Evolutionary conservation across 2,329 filamentous ascomycete species (phyloP).

Genomic region (Fusarium compactum): DNA sequence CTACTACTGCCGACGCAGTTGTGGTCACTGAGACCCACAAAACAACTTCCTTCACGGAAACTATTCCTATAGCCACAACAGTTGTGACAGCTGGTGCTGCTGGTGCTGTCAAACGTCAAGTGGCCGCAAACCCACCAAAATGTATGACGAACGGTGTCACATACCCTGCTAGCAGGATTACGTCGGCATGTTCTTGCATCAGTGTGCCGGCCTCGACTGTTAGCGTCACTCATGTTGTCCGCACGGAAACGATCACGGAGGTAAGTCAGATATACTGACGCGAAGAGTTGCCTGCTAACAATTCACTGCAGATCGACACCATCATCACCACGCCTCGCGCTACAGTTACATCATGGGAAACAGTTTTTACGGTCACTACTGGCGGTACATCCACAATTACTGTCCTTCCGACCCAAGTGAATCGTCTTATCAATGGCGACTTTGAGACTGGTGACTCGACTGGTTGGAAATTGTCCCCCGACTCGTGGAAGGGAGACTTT

Average conservation of each 20-base stretch:
- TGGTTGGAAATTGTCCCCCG: neutral
- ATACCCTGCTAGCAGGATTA: neutral
- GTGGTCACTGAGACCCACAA: neutral
- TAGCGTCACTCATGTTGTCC: neutral
- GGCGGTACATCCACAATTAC: neutral
- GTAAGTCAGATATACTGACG: neutral
- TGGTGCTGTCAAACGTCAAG: neutral
- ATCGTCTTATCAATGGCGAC: neutral
- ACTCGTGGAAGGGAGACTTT: neutral
- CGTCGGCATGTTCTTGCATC: neutral
- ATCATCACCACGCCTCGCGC: neutral
- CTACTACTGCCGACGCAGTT: neutral
- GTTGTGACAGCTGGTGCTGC: neutral
- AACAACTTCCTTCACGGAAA: neutral
- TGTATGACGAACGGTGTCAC: neutral
- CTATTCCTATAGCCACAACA: neutral
- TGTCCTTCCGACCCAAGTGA: neutral
- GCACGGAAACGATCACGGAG: neutral
- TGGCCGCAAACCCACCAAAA: neutral
- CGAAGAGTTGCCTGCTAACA: neutral
- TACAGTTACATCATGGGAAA: neutral
- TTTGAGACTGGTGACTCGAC: neutral
- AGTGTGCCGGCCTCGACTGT: neutral
- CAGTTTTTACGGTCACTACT: accelerated
- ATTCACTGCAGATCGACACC: neutral